Percentiles rank a stretch among this genome's conserved stretches.
Evolutionary conservation across 306 rosid species (phyloP).

Genomic region (Alnus rubra): DNA sequence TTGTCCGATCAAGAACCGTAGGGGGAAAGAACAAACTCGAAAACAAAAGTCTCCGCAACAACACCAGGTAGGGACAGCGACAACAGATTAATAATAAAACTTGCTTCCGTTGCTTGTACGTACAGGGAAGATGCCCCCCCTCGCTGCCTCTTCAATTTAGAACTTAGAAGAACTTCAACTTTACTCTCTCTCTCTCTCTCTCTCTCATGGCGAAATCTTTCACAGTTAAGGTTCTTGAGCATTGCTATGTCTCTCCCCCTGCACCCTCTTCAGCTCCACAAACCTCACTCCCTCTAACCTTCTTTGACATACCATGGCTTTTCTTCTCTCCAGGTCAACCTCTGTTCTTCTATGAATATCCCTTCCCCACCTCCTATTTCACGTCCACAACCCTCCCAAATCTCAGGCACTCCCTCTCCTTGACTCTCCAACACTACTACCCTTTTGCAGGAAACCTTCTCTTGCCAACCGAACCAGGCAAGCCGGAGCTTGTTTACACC

Average conservation of each 20-base stretch:
- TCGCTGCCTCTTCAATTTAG: not conserved
- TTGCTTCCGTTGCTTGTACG: too few species aligned
- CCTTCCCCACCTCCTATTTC: conserved; percentile 34
- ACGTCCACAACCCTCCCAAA: conserved; percentile 36
- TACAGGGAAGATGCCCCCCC: too few species aligned
- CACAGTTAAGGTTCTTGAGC: conserved; percentile 28
- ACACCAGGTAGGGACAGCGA: too few species aligned
- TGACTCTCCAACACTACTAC: conserved; percentile 47
- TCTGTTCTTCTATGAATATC: conserved; percentile 50
- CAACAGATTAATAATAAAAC: too few species aligned
- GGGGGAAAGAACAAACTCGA: too few species aligned
- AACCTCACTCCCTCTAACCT: conserved; percentile 49
- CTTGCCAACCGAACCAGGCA: conserved; percentile 13
- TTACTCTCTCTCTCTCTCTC: not conserved
- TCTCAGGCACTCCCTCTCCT: conserved; percentile 49
- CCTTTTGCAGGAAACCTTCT: conserved; percentile 42
- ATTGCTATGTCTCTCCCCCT: conserved; percentile 33
- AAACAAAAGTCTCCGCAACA: too few species aligned
- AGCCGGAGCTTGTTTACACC: conserved; percentile 36
- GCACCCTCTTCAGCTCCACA: conserved; percentile 13
- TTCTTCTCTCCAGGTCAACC: conserved; percentile 56
- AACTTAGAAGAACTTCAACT: not conserved
- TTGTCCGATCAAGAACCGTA: too few species aligned
- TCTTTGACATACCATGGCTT: conserved; percentile 51
- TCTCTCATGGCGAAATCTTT: not conserved